These are phyloP conservation scores for Trichoderma brevicompactum DNA, from an alignment of 2,329 filamentous ascomycete genomes.

Conservation along the genomic window DNA sequence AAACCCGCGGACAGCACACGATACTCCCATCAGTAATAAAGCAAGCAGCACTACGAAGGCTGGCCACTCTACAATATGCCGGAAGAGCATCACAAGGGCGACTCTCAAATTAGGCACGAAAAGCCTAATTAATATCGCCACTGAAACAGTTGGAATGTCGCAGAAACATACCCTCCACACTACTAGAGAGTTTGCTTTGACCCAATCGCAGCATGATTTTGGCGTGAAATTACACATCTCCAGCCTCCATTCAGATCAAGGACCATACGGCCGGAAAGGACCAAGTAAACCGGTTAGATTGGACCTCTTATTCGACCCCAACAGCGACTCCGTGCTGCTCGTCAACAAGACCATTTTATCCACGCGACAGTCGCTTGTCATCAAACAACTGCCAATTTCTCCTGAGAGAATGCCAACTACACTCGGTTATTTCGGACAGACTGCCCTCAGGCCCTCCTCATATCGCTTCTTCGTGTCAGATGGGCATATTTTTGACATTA, in stretches of 20 bases:
- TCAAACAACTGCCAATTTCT: background rate
- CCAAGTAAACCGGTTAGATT: background rate
- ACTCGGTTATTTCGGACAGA: background rate
- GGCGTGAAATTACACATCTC: background rate
- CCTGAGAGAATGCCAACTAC: background rate
- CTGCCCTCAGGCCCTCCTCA: background rate
- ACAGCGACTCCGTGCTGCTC: constrained; percentile 3
- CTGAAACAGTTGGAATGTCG: background rate
- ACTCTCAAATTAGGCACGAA: background rate
- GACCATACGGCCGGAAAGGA: background rate
- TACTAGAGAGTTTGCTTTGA: background rate
- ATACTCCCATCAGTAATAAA: background rate
- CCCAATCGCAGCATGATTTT: constrained; percentile 8
- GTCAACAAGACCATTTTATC: background rate
- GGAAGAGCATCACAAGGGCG: constrained; percentile 1
- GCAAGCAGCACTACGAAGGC: background rate
- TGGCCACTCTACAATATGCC: background rate
- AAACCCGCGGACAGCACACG: background rate
- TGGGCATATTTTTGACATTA: background rate
- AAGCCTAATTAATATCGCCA: background rate
- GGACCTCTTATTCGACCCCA: constrained; percentile 5
- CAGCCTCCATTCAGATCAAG: background rate
- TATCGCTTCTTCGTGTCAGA: background rate
- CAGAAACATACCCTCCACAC: background rate
- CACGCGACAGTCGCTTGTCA: background rate